A percentile compares a stretch with the other conserved stretches of the same genome.
Evolutionary conservation across 208 protist genomes (phyloP).

Genomic region (Acanthamoeba castellanii): DNA sequence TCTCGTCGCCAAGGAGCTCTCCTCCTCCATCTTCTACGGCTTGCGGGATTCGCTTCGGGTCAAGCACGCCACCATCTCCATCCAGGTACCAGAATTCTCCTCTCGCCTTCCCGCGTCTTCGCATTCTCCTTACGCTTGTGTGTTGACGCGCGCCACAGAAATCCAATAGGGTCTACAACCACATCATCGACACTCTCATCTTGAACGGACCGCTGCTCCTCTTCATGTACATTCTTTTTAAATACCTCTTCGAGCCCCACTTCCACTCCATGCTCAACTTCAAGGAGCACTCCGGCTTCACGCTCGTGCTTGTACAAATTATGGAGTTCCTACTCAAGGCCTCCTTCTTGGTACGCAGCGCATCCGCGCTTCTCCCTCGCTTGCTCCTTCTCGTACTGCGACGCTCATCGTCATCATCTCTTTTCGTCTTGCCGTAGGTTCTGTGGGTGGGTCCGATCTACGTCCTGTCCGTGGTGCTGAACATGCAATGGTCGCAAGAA

Average conservation of each 20-base stretch:
- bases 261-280: conserved; percentile 60
- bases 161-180: conserved; percentile 56
- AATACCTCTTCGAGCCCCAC: conserved; percentile 48
- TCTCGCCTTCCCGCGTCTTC: background rate
- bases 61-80: background rate
- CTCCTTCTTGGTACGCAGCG: conserved; percentile 15
- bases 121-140: background rate
- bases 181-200: conserved; percentile 23
- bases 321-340: conserved; percentile 49
- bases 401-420: background rate
- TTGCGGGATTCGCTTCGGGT: background rate
- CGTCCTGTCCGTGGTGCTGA: conserved; percentile 64
- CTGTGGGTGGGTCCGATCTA: conserved; percentile 70
- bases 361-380: background rate
- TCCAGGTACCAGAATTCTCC: background rate
- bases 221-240: conserved; percentile 50
- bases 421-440: conserved; percentile 2
- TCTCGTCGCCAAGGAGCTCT: background rate
- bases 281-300: background rate
- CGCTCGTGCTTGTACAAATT: conserved; percentile 38
- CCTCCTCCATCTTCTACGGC: conserved; percentile 39
- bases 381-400: background rate
- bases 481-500: conserved; percentile 67
- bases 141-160: background rate
- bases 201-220: conserved; percentile 68